Evolutionary conservation across 192 early-diverging fungal species (phyloP), one percentile per base, ranked within the genome.

Genomic region (Geranomyces variabilis): DNA sequence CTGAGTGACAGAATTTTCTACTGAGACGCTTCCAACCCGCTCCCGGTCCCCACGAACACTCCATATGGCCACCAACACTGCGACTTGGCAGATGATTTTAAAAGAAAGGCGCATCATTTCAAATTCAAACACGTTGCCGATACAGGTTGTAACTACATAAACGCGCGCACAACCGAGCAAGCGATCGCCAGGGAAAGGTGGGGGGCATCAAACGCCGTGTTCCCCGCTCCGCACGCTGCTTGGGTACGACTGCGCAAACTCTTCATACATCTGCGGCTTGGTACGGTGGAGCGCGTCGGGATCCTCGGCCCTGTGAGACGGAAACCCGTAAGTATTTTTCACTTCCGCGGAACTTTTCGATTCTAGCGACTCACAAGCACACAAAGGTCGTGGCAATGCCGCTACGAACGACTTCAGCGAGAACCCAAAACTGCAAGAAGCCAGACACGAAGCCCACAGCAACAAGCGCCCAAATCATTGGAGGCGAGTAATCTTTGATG

Each of bases 311-410:
- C 65, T 67, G 65, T 55, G 21, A 48, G 47, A 70, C 62, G 30
- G 28, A n/a, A 67, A 47, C 46, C 10, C 46, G 46, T 10, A 47
- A n/a, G n/a, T n/a, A n/a, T n/a, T n/a, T n/a, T n/a, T n/a, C n/a
- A n/a, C n/a, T n/a, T n/a, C n/a, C n/a, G 58, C 58, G 19, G 29
- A 26, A 60, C 26, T 60, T 60, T 22, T n/a, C n/a, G n/a, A n/a
- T n/a, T n/a, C n/a, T n/a, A n/a, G 12, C 12, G 28, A 67, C 65
- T 67, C 29, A 67, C 65, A 98, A 67, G 68, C 94, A 96, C 4
- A 98, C 95, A 85, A 95, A 97, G 0, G 95, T 95, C 7, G 95
- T 93, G 0, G 92, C 84, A 1, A 91, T 88, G 26, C 93, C 94
- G 62, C 89, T 90, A 41, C 90, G 84, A 29, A 98, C 88, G 47